A percentile compares a stretch with the other conserved stretches of the same genome.
These are phyloP conservation scores for Areca catechu DNA, from an alignment of 176 grass and related monocot genomes.

Conservation along the genomic window DNA sequence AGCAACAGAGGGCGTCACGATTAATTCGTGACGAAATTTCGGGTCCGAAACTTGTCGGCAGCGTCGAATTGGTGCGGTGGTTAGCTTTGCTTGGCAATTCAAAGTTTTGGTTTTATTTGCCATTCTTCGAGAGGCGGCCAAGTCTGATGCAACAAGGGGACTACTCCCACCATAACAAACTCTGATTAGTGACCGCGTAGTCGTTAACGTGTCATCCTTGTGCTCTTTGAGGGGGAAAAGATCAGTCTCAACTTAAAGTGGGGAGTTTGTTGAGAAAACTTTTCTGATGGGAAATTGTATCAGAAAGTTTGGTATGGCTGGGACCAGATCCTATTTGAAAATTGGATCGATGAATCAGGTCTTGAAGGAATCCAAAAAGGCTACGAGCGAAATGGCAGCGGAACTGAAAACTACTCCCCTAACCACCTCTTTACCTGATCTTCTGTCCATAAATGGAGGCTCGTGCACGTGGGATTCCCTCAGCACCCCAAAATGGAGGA, in stretches of 20 bases:
- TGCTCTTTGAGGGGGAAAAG: neutral
- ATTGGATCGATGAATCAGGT: neutral
- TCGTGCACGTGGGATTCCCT: neutral
- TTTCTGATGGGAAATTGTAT: slow-evolving; percentile 39
- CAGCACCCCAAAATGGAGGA: slow-evolving; percentile 35
- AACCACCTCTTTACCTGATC: slow-evolving; percentile 32
- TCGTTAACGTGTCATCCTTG: neutral
- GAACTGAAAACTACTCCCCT: slow-evolving; percentile 25
- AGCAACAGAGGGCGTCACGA: too few species aligned
- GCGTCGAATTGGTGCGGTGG: neutral
- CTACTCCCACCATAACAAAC: slow-evolving; percentile 15
- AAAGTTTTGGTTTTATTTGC: slow-evolving; percentile 36
- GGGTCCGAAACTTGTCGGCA: slow-evolving; percentile 4
- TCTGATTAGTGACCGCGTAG: slow-evolving; percentile 9
- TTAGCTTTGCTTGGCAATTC: slow-evolving; percentile 36
- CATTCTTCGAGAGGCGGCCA: slow-evolving; percentile 12
- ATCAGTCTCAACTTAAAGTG: slow-evolving; percentile 35
- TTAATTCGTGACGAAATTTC: too few species aligned
- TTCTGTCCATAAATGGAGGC: slow-evolving; percentile 17
- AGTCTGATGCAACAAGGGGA: slow-evolving; percentile 2
- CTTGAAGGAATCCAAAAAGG: slow-evolving; percentile 21
- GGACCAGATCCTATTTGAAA: neutral
- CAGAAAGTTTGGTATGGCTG: slow-evolving; percentile 35
- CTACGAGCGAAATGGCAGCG: slow-evolving; percentile 44
- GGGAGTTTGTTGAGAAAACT: slow-evolving; percentile 54